Evolutionary conservation across 2,329 filamentous ascomycete genomes (phyloP), one percentile per base, ranked within the genome.

Genomic region (Fusarium ambrosium): DNA sequence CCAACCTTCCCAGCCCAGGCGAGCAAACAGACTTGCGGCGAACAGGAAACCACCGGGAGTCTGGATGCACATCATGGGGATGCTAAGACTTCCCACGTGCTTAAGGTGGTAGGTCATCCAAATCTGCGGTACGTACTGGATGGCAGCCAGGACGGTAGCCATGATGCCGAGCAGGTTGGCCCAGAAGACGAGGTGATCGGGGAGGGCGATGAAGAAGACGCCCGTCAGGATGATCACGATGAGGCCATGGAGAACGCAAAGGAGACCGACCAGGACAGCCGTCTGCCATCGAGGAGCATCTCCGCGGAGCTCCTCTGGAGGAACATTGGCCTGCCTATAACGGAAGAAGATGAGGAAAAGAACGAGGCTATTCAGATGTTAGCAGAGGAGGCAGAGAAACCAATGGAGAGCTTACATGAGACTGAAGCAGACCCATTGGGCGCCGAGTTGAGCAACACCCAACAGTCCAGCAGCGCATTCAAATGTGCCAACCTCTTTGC

Each of bases 31-130:
- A 81, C 95, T 98, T 14, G 89, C 92, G 0, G 96, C 95, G 85
- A 97, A 98, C 8, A 99, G 85, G 77, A 98, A 92, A 69, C 95
- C 95, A 1, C 97, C 97, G 0, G 97, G 97, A 0, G 96, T 98
- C 83, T 99, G 97, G 37, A 99, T 98, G 81, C 94, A 93, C 95
- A 99, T 98, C 93, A 98, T 98, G 6, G 95, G 93, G 66, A 99
- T 97, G 79, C 95, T 98, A 78, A 99, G 85, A 81, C 95, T 98
- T 64, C 95, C 95, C 2, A 97, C 93, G 78, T 95, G 92, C 81
- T 96, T 93, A 68, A 98, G 86, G 62, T 87, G 89, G 84, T 94
- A 97, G 0, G 97, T 99, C 62, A 94, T 98, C 85, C 92, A 95
- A 74, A 99, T 97, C 84, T 99, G 97, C 0, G 97, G 97, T 18